Conservation (phyloP, 2,329 filamentous ascomycete genomes). For the Orbilia blumenaviensis region DNA sequence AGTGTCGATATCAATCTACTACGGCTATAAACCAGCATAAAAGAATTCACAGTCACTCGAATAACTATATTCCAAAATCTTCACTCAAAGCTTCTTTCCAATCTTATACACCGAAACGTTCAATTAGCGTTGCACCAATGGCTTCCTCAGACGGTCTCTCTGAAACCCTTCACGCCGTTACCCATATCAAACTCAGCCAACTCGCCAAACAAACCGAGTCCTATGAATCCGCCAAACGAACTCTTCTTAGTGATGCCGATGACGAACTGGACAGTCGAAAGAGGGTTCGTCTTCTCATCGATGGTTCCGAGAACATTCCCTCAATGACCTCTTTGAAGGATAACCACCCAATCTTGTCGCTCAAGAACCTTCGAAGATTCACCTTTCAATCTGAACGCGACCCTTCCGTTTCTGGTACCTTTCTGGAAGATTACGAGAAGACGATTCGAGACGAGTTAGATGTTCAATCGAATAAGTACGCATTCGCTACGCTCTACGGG, state of each 20-base stretch:
- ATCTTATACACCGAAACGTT: background rate
- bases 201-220: conserved; percentile 63
- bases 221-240: conserved; percentile 65
- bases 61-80: background rate
- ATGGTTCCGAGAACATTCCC: conserved; percentile 60
- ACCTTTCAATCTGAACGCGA: conserved; percentile 67
- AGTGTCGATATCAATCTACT: background rate
- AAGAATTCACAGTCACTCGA: background rate
- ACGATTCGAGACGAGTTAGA: conserved; percentile 64
- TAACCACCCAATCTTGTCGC: conserved; percentile 58
- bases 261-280: conserved; percentile 57
- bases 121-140: background rate
- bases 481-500: conserved; percentile 69
- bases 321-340: conserved; percentile 55
- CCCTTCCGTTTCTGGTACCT: conserved; percentile 64
- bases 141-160: conserved; percentile 29
- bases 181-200: conserved; percentile 68
- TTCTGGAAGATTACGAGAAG: conserved; percentile 64
- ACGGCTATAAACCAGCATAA: background rate
- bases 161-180: conserved; percentile 67
- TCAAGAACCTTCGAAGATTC: conserved; percentile 65
- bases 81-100: background rate
- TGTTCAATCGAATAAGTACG: conserved; percentile 67
- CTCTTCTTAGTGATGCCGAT: conserved; percentile 60
- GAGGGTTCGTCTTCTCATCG: conserved; percentile 60